phyloP scores from a whole-genome alignment of 176 grass and related monocot species.

The Rhynchospora breviuscula region DNA sequence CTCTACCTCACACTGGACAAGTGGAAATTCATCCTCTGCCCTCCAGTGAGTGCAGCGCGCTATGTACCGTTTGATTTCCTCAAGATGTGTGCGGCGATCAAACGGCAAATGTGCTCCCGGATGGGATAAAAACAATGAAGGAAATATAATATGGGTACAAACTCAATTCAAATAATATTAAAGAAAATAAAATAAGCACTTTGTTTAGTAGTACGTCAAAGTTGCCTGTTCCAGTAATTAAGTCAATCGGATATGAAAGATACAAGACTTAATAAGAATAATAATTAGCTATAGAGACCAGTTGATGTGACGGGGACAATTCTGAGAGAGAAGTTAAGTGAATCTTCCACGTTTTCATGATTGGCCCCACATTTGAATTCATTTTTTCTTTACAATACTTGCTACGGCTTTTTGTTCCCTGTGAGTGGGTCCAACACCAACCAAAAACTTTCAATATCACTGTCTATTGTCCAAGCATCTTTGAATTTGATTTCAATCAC shows the following conservation, averaged over 20 bases:
- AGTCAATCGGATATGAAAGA: neutral
- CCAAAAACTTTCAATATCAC: conserved; percentile 20
- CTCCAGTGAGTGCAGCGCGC: neutral
- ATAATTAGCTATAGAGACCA: neutral
- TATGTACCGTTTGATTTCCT: neutral
- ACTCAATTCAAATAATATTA: neutral
- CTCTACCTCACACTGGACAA: neutral
- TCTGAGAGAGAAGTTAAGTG: conserved; percentile 1
- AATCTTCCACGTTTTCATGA: conserved; percentile 10
- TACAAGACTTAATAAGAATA: neutral
- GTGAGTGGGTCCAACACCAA: neutral
- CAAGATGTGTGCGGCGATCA: neutral
- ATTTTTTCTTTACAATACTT: neutral
- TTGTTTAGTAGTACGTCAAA: neutral
- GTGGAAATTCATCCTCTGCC: neutral
- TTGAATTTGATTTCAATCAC: neutral
- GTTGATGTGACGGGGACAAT: conserved; percentile 20
- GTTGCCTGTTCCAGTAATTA: neutral
- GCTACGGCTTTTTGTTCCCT: conserved; percentile 8
- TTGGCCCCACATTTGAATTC: conserved; percentile 19
- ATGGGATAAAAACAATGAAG: no score
- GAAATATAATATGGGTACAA: neutral
- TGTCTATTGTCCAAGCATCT: neutral
- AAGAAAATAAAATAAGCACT: neutral
- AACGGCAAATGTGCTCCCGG: neutral